Evolutionary conservation across 129 eudicot species (phyloP).

Genomic region (Helianthus tuberosus): DNA sequence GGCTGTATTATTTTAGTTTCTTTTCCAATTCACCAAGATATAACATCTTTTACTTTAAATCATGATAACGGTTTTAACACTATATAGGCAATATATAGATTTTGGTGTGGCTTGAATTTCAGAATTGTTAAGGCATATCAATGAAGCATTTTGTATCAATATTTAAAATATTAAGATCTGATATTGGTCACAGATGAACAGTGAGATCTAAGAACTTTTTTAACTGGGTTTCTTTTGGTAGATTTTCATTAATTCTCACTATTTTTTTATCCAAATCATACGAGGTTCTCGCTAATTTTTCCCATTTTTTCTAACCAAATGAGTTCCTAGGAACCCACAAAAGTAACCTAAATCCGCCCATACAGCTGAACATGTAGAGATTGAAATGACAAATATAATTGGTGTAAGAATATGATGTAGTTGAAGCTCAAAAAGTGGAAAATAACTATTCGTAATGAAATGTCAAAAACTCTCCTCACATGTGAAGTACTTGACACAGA

Average conservation of each 20-base stretch:
- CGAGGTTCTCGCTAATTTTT: too few species aligned
- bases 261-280: too few species aligned
- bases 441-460: too few species aligned
- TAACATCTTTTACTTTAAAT: not conserved
- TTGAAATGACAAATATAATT: not conserved
- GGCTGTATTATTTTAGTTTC: not conserved
- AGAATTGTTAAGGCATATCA: not conserved
- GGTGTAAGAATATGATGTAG: not conserved
- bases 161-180: not conserved
- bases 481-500: not conserved
- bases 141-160: not conserved
- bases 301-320: too few species aligned
- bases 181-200: too few species aligned
- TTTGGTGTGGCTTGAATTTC: not conserved
- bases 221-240: too few species aligned
- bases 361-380: not conserved
- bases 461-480: not conserved
- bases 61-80: not conserved
- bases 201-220: too few species aligned
- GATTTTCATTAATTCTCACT: too few species aligned
- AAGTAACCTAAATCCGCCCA: too few species aligned
- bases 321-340: too few species aligned
- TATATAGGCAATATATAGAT: not conserved
- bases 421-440: not conserved
- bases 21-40: not conserved